Conservation (phyloP, 371 early-diverging fungal species). For the Cokeromyces recurvatus region DNA sequence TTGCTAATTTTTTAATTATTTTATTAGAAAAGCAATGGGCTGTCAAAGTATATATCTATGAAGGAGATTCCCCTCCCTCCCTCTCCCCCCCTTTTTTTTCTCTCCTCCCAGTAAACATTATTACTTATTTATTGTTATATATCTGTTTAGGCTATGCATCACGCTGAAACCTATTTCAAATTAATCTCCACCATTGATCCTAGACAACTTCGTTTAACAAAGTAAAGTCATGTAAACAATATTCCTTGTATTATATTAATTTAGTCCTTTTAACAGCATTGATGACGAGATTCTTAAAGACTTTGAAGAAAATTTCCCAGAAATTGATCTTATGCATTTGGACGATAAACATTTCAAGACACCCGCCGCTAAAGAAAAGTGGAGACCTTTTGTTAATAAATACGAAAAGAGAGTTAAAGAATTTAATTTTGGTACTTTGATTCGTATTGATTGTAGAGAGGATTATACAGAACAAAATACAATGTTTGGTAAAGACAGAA, state of each 20-base stretch:
- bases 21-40: slow-evolving; percentile 85
- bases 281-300: slow-evolving; percentile 82
- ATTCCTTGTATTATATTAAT: no score
- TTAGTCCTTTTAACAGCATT: slow-evolving; percentile 39
- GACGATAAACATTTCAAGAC: slow-evolving; percentile 77
- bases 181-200: slow-evolving; percentile 67
- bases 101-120: no score
- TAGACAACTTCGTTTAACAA: slow-evolving; percentile 72
- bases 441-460: slow-evolving; percentile 70
- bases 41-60: slow-evolving; percentile 68
- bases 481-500: slow-evolving; percentile 87
- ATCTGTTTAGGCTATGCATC: slow-evolving; percentile 79
- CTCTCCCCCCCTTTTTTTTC: no score
- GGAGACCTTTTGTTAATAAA: slow-evolving; percentile 81
- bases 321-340: slow-evolving; percentile 57
- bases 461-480: slow-evolving; percentile 83
- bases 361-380: slow-evolving; percentile 76
- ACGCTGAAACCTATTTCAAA: slow-evolving; percentile 90
- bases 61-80: no score
- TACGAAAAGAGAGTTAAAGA: slow-evolving; percentile 84
- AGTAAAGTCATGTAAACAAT: no score
- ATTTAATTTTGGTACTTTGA: slow-evolving; percentile 88
- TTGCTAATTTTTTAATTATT: neutral
- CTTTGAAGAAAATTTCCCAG: slow-evolving; percentile 71
- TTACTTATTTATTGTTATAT: no score